Evolutionary conservation across 139 green algal species (phyloP), one percentile per base, ranked within the genome.

Genomic region (Mychonastes homosphaera): DNA sequence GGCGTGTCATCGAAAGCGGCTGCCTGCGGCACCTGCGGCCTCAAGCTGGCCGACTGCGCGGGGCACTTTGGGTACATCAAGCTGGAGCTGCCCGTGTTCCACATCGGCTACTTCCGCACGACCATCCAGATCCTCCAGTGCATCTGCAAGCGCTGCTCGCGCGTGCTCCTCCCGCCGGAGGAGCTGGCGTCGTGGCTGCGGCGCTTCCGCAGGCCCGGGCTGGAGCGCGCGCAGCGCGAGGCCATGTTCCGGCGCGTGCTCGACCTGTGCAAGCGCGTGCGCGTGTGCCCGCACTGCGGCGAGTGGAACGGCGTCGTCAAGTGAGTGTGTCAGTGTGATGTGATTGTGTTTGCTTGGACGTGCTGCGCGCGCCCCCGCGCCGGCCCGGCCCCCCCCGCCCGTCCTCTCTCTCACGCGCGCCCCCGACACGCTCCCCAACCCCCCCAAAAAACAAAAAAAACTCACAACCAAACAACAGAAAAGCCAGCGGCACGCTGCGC

Each of bases 1-100:
- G n/a, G n/a, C n/a, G n/a, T n/a, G n/a, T n/a, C n/a, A n/a, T n/a
- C n/a, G n/a, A 96, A 94, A 65, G 72, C 71, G 21, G 71, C 73
- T 3, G 64, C 70, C 13, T 99, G 92, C 73, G 63, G 81, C 45
- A 99, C 92, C 10, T 98, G 92, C 58, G 80, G 84, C 4, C 88
- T 90, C 40, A 87, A 75, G 56, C 79, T 99, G 62, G 58, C 72
- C 1, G 91, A 98, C 28, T 99, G 92, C 76, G 82, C 87, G 0
- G 92, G 92, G 0, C 92, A 99, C 74, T 99, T 93, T 71, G 87
- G 89, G n/a, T 92, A 96, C 70, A 91, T 99, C 58, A 76, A 79
- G 50, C 81, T 99, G 68, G 80, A 93, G 76, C 84, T 99, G 63
- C 92, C 92, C 1, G 92, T 99, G 5, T 98, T 98, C 76, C 92